Base-by-base conservation (phyloP, 2,329 filamentous ascomycete species). In the Trichoderma semiorbis region DNA sequence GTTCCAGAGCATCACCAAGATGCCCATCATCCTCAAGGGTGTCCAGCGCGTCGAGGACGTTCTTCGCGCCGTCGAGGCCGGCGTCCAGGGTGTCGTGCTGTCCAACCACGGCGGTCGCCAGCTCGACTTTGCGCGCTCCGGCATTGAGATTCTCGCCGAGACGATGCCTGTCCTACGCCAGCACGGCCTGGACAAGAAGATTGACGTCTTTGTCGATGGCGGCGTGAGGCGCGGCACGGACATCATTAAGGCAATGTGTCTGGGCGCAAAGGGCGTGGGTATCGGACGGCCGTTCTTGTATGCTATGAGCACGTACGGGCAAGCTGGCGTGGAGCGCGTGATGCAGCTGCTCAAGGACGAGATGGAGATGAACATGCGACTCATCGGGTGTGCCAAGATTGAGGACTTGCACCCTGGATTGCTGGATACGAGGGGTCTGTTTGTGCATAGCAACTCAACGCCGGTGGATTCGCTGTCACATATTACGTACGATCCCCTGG, bases 301-400 rank as follows among this genome's bases (percentile, higher is more conserved):
- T 79, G 95, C 96, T 78, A 98, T 99, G 95, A 93, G 91, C 74
- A 90, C 94, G 11, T 98, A 98, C 78, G 96, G 96, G 1, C 84
- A 93, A 72, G 86, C 91, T 3, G 96, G 96, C 74, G 95, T 98
- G 24, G 93, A 97, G 78, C 89, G 93, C 39, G 96, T 96, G 36
- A 97, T 98, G 92, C 92, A 94, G 82, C 84, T 97, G 72, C 87
- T 97, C 76, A 94, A 93, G 84, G 96, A 98, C 78, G 96, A 99
- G 87, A 93, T 99, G 89, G 94, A 97, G 84, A 98, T 98, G 95
- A 96, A 95, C 79, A 98, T 99, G 96, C 90, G 96, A 7, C 84
- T 99, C 74, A 94, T 99, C 76, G 96, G 96, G 11, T 93, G 90
- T 72, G 88, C 87, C 24, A 90, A 83, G 73, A 81, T 99, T 36